Conservation (phyloP, 148 eudicot species). For the Nyssa sinensis region DNA sequence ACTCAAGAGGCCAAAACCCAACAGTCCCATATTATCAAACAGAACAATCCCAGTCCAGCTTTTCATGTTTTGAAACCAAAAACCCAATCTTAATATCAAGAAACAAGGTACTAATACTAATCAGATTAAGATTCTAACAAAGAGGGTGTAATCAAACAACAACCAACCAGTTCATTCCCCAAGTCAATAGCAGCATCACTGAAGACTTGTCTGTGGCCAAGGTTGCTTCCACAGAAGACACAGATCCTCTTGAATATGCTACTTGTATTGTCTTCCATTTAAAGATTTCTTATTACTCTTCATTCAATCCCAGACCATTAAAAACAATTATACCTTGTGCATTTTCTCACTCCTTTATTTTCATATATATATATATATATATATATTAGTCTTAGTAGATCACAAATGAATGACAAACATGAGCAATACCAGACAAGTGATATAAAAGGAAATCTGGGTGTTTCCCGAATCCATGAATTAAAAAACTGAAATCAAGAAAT, state of each 20-base stretch:
- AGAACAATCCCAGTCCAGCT: no score
- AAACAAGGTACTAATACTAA: no score
- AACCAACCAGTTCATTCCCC: constrained; percentile 78
- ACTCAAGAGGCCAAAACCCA: no score
- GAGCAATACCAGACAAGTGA: no score
- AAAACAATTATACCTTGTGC: background rate
- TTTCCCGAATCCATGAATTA: constrained; percentile 16
- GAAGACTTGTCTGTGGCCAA: constrained; percentile 76
- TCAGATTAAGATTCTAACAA: no score
- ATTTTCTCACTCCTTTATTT: background rate
- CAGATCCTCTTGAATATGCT: constrained; percentile 72
- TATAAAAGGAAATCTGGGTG: constrained; percentile 5
- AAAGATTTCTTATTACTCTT: background rate
- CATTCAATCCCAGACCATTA: constrained; percentile 4
- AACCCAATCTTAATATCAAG: no score
- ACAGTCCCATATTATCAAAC: no score
- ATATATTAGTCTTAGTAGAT: no score
- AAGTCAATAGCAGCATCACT: constrained; percentile 87
- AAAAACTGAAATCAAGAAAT: constrained; percentile 10
- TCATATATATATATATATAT: background rate
- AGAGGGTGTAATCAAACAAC: background rate
- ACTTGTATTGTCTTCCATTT: constrained; percentile 42
- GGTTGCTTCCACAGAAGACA: constrained; percentile 92
- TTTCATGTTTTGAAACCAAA: no score
- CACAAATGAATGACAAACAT: no score